A percentile compares a stretch with the other conserved stretches of the same genome.
phyloP scores from a whole-genome alignment of 345 rosid species.

The Dipteronia sinensis region DNA sequence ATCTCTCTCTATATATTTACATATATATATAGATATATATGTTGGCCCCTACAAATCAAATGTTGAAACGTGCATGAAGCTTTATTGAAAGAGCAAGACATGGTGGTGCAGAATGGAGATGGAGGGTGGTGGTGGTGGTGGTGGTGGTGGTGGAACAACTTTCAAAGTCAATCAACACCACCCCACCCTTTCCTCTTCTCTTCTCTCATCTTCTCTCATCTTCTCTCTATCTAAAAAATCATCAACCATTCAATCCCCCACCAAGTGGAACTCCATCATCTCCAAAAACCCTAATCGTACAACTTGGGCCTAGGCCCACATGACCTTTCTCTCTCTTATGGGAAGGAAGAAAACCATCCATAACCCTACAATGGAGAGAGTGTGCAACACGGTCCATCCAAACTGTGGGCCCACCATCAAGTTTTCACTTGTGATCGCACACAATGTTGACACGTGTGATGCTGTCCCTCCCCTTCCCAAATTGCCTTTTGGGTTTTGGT shows the following conservation, averaged over 20 bases:
- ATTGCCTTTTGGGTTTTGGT: neutral
- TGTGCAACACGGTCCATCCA: neutral
- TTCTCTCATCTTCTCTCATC: too few relatives aligned
- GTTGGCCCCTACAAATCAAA: constrained; percentile 14
- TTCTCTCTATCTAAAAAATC: neutral
- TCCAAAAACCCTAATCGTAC: constrained; percentile 8
- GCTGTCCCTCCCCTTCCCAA: neutral
- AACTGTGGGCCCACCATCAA: neutral
- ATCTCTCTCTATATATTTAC: neutral
- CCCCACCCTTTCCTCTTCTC: neutral
- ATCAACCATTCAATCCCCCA: neutral
- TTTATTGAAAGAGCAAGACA: constrained; percentile 9
- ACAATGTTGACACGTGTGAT: constrained; percentile 10
- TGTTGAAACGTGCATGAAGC: neutral
- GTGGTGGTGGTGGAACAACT: neutral
- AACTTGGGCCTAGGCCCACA: constrained; percentile 16
- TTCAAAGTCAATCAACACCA: constrained; percentile 10
- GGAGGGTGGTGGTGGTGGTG: too few relatives aligned
- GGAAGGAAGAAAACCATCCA: neutral
- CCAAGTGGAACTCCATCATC: neutral
- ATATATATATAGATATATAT: neutral
- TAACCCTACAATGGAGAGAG: neutral
- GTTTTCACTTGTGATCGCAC: neutral
- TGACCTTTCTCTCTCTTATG: neutral
- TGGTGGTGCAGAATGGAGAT: neutral